phyloP scores from a whole-genome alignment of 2,329 filamentous ascomycete genomes.

The Podosphaera aphanis region DNA sequence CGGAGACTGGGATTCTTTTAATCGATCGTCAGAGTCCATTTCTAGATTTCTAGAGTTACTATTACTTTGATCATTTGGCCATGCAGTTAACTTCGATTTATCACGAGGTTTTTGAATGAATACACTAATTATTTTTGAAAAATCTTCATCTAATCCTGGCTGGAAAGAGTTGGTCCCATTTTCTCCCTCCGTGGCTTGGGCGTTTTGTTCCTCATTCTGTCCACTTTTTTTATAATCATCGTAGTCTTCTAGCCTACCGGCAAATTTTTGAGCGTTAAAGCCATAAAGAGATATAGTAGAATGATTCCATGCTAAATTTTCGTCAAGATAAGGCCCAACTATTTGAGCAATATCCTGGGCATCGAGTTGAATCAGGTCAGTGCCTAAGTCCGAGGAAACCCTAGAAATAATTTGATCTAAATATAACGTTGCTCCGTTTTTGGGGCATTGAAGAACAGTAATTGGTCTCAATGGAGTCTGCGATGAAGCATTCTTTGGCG shows the following conservation, averaged over 20 bases:
- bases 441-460: constrained; percentile 33
- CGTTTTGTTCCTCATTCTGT: constrained; percentile 21
- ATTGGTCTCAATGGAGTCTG: constrained; percentile 26
- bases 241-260: constrained; percentile 27
- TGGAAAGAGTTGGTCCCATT: not conserved
- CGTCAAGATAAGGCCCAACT: constrained; percentile 44
- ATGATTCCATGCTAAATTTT: constrained; percentile 24
- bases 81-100: not conserved
- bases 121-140: not conserved
- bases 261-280: constrained; percentile 30
- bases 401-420: constrained; percentile 38
- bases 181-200: constrained; percentile 11
- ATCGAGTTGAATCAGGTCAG: constrained; percentile 45
- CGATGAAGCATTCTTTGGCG: constrained; percentile 18
- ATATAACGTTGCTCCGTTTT: constrained; percentile 27
- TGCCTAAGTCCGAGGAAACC: constrained; percentile 34
- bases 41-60: not conserved
- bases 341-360: constrained; percentile 48
- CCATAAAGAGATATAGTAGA: constrained; percentile 30
- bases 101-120: not conserved
- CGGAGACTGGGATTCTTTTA: not conserved
- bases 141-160: constrained; percentile 19
- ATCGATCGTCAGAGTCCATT: not conserved
- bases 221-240: constrained; percentile 18
- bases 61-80: not conserved